Percentiles rank a stretch among this genome's conserved stretches.
Evolutionary conservation across 305 asterid species (phyloP).

Genomic region (Fraxinus greggii): DNA sequence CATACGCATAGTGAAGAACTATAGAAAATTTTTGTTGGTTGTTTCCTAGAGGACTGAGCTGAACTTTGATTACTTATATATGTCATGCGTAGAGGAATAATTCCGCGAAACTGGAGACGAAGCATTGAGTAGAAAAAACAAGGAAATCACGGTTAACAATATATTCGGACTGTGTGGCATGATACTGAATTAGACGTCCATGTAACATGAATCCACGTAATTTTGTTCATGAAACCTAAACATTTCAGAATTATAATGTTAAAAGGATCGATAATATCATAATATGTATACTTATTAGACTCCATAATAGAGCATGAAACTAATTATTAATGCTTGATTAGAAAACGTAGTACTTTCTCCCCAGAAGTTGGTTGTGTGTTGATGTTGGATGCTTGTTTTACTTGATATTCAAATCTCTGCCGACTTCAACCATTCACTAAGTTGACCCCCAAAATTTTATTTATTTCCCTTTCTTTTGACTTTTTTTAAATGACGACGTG

Average conservation of each 20-base stretch:
- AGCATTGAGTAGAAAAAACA: background rate
- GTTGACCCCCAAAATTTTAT: constrained; percentile 24
- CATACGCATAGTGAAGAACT: too few species aligned
- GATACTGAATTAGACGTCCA: too few species aligned
- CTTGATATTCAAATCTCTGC: constrained; percentile 29
- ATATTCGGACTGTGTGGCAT: background rate
- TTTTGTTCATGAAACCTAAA: too few species aligned
- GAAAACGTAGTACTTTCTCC: background rate
- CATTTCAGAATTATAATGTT: too few species aligned
- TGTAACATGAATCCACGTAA: too few species aligned
- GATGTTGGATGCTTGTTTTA: background rate
- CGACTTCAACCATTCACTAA: constrained; percentile 32
- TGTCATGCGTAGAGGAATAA: background rate
- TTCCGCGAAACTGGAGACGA: background rate
- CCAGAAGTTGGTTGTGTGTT: background rate
- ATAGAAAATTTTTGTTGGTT: too few species aligned
- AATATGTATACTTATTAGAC: too few species aligned
- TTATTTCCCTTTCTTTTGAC: constrained; percentile 33
- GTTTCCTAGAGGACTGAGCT: too few species aligned
- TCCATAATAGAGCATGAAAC: background rate
- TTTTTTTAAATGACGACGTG: constrained; percentile 28
- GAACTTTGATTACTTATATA: background rate
- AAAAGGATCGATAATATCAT: too few species aligned
- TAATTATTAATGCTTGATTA: background rate
- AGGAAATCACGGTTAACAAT: background rate